phyloP scores from a whole-genome alignment of 805 yeast genomes.

The Candida alai region DNA sequence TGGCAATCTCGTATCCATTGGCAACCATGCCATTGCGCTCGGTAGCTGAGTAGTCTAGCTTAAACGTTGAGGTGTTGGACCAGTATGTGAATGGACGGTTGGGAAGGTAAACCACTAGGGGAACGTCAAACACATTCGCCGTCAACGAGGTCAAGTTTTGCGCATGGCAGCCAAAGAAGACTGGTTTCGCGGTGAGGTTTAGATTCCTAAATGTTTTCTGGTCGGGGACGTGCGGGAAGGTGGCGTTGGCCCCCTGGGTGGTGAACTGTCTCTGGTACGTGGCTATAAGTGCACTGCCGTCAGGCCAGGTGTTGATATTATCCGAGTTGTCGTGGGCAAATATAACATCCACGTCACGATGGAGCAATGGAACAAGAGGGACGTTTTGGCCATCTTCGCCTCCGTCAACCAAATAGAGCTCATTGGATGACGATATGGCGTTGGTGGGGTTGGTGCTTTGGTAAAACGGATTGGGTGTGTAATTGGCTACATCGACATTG shows the following conservation, averaged over 20 bases:
- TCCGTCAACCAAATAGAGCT: slow-evolving; percentile 36
- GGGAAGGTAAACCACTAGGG: slow-evolving; percentile 74
- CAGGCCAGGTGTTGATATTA: slow-evolving; percentile 31
- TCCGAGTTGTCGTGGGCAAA: slow-evolving; percentile 40
- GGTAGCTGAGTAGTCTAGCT: slow-evolving; percentile 55
- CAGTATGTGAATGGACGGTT: slow-evolving; percentile 62
- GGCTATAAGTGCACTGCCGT: slow-evolving; percentile 30
- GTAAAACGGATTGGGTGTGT: slow-evolving; percentile 63
- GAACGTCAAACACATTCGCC: slow-evolving; percentile 46
- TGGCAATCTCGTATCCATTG: slow-evolving; percentile 71
- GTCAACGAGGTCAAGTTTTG: slow-evolving; percentile 52
- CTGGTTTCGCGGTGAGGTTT: slow-evolving; percentile 65
- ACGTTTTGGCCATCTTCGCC: slow-evolving; percentile 39
- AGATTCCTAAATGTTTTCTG: slow-evolving; percentile 51
- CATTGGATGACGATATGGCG: slow-evolving; percentile 17
- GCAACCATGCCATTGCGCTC: slow-evolving; percentile 58
- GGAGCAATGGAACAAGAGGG: slow-evolving; percentile 35
- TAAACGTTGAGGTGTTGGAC: slow-evolving; percentile 72
- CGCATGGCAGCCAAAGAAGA: slow-evolving; percentile 81
- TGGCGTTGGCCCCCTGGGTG: slow-evolving; percentile 49
- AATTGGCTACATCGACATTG: slow-evolving; percentile 48
- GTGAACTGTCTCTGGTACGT: slow-evolving; percentile 35
- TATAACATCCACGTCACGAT: slow-evolving; percentile 32
- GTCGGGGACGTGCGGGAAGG: slow-evolving; percentile 82
- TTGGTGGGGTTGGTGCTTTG: slow-evolving; percentile 31